Percentiles rank a stretch among this genome's conserved stretches.
Evolutionary conservation across 1,284 basidiomycete genomes (phyloP).

Genomic region (Inonotus obliquus): DNA sequence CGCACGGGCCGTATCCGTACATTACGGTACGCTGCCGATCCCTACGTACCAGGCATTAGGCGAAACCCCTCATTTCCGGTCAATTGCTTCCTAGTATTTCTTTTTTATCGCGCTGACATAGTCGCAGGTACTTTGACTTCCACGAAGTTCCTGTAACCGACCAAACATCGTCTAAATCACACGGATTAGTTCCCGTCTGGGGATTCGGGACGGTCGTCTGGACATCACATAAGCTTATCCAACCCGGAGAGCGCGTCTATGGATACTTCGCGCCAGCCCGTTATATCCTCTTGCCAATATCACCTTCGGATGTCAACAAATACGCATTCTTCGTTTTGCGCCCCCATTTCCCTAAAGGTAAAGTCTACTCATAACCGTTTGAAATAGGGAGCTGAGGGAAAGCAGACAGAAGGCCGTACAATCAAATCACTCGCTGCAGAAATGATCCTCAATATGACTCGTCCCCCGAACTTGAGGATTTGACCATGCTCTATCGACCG

Average conservation of each 20-base stretch:
- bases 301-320: slow-evolving; percentile 43
- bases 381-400: neutral
- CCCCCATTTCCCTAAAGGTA: slow-evolving; percentile 53
- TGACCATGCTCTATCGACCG: slow-evolving; percentile 62
- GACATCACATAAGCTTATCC: slow-evolving; percentile 44
- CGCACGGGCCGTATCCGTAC: no score
- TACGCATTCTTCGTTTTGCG: slow-evolving; percentile 50
- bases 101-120: no score
- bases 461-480: slow-evolving; percentile 43
- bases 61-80: slow-evolving; percentile 59
- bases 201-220: slow-evolving; percentile 52
- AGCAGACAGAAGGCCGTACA: slow-evolving; percentile 59
- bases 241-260: slow-evolving; percentile 52
- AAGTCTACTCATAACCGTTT: slow-evolving; percentile 9
- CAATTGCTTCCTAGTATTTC: slow-evolving; percentile 13
- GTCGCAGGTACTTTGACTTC: slow-evolving; percentile 58
- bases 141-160: slow-evolving; percentile 39
- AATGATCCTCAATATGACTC: slow-evolving; percentile 48
- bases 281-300: slow-evolving; percentile 50
- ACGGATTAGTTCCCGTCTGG: slow-evolving; percentile 64
- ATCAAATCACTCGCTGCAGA: slow-evolving; percentile 54
- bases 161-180: slow-evolving; percentile 38
- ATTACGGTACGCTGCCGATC: no score
- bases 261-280: slow-evolving; percentile 56
- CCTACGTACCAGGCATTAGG: slow-evolving; percentile 44